Percentiles rank a stretch among this genome's conserved stretches.
phyloP scores from a whole-genome alignment of 83 land plant species.

The Larix sibirica region DNA sequence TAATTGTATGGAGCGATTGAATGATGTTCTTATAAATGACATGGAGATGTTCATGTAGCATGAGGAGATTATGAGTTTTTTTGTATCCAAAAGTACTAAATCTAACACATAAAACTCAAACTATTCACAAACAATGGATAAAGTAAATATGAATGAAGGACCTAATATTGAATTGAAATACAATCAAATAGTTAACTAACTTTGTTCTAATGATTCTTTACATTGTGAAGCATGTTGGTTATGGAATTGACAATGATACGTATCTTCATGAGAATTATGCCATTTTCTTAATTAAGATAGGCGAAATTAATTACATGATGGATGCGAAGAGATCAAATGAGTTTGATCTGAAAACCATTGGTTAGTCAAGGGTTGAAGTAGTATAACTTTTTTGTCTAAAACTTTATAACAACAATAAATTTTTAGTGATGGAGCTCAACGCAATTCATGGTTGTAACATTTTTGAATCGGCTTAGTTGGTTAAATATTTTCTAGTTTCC shows the following conservation, averaged over 20 bases:
- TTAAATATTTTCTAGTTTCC: constrained; percentile 19
- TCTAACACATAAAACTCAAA: too few species aligned
- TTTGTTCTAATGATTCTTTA: too few species aligned
- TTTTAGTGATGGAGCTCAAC: constrained; percentile 49
- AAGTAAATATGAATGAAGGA: too few species aligned
- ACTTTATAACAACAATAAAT: constrained; percentile 46
- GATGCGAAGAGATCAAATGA: constrained; percentile 16
- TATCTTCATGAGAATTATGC: background rate
- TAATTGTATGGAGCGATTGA: background rate
- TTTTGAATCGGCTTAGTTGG: constrained; percentile 27
- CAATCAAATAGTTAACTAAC: too few species aligned
- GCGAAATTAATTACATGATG: constrained; percentile 26
- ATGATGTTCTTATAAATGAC: too few species aligned
- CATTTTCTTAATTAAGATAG: constrained; percentile 41
- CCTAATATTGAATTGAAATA: too few species aligned
- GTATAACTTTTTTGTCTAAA: constrained; percentile 52
- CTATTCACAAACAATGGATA: too few species aligned
- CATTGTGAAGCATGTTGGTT: too few species aligned
- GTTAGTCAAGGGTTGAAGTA: constrained; percentile 36
- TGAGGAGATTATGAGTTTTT: too few species aligned
- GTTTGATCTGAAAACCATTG: constrained; percentile 26
- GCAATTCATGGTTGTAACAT: constrained; percentile 29
- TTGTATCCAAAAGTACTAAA: too few species aligned
- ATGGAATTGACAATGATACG: too few species aligned
- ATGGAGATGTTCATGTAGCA: too few species aligned